Conservation (phyloP, 305 asterid genomes). For the Withania somnifera region DNA sequence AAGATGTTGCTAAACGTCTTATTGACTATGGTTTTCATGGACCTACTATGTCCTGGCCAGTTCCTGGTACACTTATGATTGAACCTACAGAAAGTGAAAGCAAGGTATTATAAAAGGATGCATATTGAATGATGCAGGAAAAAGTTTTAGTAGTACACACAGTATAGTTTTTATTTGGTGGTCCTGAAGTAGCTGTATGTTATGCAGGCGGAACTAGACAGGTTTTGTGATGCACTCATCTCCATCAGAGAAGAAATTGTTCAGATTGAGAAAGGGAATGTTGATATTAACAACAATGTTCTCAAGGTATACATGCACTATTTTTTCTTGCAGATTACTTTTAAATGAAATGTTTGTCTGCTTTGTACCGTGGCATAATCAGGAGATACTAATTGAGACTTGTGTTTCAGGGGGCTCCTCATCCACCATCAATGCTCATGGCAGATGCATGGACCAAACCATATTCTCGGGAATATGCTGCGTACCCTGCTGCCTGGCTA, state of each 20-base stretch:
- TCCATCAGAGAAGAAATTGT: constrained; percentile 86
- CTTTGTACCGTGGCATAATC: background rate
- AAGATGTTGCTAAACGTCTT: constrained; percentile 94
- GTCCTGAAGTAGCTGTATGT: background rate
- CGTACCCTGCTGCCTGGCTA: constrained; percentile 93
- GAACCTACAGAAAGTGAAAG: constrained; percentile 98
- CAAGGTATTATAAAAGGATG: constrained; percentile 48
- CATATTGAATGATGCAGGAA: background rate
- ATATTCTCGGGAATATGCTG: constrained; percentile 91
- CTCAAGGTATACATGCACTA: constrained; percentile 50
- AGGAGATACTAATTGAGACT: constrained; percentile 10
- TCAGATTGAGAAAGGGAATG: constrained; percentile 74
- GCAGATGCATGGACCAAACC: constrained; percentile 91
- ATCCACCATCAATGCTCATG: constrained; percentile 92
- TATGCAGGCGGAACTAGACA: constrained; percentile 81
- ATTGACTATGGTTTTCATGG: constrained; percentile 96
- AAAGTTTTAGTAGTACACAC: background rate
- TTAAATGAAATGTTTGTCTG: background rate
- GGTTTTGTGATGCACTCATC: constrained; percentile 88
- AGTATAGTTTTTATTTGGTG: background rate
- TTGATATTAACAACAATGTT: constrained; percentile 71
- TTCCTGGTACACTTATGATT: constrained; percentile 97
- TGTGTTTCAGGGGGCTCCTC: constrained; percentile 74
- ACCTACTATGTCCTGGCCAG: constrained; percentile 99
- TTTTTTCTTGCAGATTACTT: background rate